Conservation (phyloP, 306 rosid species). For the Sesbania bispinosa region DNA sequence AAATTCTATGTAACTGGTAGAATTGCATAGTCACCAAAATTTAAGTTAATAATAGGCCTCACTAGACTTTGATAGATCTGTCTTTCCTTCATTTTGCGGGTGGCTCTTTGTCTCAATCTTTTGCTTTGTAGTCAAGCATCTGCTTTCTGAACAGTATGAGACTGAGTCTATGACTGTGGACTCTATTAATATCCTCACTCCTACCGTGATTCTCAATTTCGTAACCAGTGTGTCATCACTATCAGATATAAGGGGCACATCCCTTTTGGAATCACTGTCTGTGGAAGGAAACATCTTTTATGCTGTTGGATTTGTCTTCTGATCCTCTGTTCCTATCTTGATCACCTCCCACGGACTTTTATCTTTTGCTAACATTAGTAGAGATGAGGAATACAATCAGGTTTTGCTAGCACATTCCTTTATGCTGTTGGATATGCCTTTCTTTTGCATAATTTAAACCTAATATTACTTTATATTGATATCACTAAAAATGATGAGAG, state of each 20-base stretch:
- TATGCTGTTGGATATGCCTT: too few relatives aligned
- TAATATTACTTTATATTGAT: background rate
- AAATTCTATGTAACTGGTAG: background rate
- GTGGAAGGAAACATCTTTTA: conserved; percentile 16
- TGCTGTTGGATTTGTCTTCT: conserved; percentile 37
- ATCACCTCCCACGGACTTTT: background rate
- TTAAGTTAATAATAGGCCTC: conserved; percentile 7
- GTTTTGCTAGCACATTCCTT: too few relatives aligned
- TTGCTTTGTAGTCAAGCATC: conserved; percentile 61
- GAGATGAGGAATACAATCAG: too few relatives aligned
- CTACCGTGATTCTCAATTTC: conserved; percentile 25
- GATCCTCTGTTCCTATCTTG: conserved; percentile 35
- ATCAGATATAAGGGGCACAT: conserved; percentile 15
- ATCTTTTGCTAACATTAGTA: conserved; percentile 28
- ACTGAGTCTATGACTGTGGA: conserved; percentile 27
- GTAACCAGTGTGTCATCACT: conserved; percentile 37
- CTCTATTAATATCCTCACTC: conserved; percentile 22
- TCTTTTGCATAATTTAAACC: conserved; percentile 48
- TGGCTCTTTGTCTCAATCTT: conserved; percentile 76
- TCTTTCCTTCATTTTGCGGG: conserved; percentile 41
- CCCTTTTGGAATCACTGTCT: conserved; percentile 35
- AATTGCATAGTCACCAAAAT: too few relatives aligned
- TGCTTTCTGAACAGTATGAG: conserved; percentile 42
- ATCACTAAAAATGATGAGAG: conserved; percentile 16
- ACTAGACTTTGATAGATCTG: conserved; percentile 2